Conservation (phyloP, 305 asterid species). For the Fraxinus velutina region DNA sequence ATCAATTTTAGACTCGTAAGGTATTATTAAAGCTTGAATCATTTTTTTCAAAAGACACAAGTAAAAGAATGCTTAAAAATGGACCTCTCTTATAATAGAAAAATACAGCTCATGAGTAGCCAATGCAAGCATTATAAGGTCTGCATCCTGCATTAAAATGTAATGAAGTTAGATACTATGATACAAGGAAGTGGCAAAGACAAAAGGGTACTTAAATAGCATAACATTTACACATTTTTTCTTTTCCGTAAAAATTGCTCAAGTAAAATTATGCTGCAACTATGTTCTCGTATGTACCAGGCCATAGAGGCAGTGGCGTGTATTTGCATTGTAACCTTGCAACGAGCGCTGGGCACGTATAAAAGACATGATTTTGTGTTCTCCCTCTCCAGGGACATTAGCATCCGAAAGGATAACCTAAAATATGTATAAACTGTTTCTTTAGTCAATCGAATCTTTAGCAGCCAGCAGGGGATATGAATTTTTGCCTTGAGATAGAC, state of each 20-base stretch:
- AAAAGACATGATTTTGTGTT: slow-evolving; percentile 63
- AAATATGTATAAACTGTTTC: slow-evolving; percentile 1
- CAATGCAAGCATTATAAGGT: slow-evolving; percentile 57
- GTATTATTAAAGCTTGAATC: background rate
- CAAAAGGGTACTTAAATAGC: background rate
- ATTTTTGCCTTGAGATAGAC: slow-evolving; percentile 23
- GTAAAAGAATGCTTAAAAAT: background rate
- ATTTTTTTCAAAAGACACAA: background rate
- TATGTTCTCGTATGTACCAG: slow-evolving; percentile 29
- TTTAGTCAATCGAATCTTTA: background rate
- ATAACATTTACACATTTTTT: background rate
- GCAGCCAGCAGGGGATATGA: background rate
- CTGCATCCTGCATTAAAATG: slow-evolving; percentile 47
- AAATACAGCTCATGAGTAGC: slow-evolving; percentile 60
- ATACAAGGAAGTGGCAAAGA: background rate
- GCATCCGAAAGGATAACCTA: slow-evolving; percentile 65
- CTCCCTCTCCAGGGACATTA: slow-evolving; percentile 70
- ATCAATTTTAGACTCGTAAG: background rate
- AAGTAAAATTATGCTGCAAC: background rate
- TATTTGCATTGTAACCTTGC: slow-evolving; percentile 50
- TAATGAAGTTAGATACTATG: background rate
- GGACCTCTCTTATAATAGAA: slow-evolving; percentile 58
- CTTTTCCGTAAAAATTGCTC: background rate
- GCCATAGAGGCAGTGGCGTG: slow-evolving; percentile 60
- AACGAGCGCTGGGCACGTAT: slow-evolving; percentile 44